Conservation (phyloP, 2,329 filamentous ascomycete genomes). For the Catunica adiposa region DNA sequence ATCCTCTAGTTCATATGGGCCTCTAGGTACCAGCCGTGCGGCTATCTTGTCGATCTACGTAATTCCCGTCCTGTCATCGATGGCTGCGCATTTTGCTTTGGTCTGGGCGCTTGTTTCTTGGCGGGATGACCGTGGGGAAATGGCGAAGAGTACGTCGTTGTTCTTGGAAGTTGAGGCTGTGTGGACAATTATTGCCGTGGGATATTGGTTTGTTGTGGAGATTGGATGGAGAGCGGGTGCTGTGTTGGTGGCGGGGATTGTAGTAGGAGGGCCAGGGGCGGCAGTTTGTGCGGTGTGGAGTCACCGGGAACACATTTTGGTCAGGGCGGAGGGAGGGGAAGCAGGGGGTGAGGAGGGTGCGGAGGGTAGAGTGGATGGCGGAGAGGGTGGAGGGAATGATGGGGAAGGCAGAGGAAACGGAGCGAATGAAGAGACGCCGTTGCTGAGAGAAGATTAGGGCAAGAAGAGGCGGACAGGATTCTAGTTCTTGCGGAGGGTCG, state of each 20-base stretch:
- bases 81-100: slow-evolving; percentile 27
- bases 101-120: slow-evolving; percentile 24
- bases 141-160: slow-evolving; percentile 30
- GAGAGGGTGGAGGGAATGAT: slow-evolving; percentile 6
- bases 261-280: slow-evolving; percentile 24
- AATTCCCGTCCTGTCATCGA: slow-evolving; percentile 28
- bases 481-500: no score
- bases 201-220: slow-evolving; percentile 39
- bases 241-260: slow-evolving; percentile 19
- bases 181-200: slow-evolving; percentile 30
- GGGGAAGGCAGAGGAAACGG: slow-evolving; percentile 2
- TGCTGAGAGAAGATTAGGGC: slow-evolving; percentile 16
- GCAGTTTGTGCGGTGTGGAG: slow-evolving; percentile 26
- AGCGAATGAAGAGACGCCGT: slow-evolving; percentile 22
- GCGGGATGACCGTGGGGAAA: slow-evolving; percentile 30
- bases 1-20: slow-evolving; percentile 12
- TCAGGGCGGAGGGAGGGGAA: slow-evolving; percentile 1
- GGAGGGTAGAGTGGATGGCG: not conserved
- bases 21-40: slow-evolving; percentile 27
- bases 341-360: not conserved
- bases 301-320: slow-evolving; percentile 21
- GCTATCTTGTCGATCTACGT: slow-evolving; percentile 28
- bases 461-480: no score
- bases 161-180: slow-evolving; percentile 32
- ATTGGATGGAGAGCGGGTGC: slow-evolving; percentile 27